Base-by-base conservation (phyloP, 1,139 yeast genomes). In the Diutina sp. region DNA sequence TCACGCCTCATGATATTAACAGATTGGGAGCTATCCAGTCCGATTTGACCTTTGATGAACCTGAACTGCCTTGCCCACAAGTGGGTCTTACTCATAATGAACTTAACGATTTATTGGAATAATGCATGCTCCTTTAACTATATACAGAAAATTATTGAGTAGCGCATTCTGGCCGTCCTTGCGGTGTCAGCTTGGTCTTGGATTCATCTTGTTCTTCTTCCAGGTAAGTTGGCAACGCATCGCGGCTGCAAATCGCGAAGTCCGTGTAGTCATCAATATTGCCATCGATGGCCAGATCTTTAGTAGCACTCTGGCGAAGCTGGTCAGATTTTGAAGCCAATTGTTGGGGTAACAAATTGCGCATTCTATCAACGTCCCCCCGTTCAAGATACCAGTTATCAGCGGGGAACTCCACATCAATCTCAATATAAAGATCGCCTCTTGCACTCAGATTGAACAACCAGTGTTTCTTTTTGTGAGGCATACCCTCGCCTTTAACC, bases 401-500 rank as follows among this genome's bases (percentile, higher is more conserved):
- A 47, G 78, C 77, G 2, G 98, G 99, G 69, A 93, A 93, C 61
- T 84, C 89, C 57, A 93, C 82, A 29, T 82, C 82, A 29, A 90
- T 69, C 58, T 79, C 80, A 25, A 93, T 74, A 63, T 84, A 91
- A 63, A 93, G 70, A 67, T 90, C 90, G 30, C 98, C 98, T 14
- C 68, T 65, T n/a, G 44, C 53, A 12, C n/a, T 12, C 14, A 11
- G 25, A n/a, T 30, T 32, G 56, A 73, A 72, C 41, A 35, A 35
- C 79, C 79, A 75, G 14, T 68, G 62, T 16, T 64, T 61, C 3
- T 66, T 66, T 58, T 73, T 72, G 5, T 79, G 65, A 0, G 97
- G 97, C 95, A 95, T 89, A 1, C 99, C 99, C 68, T 91, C 97
- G 52, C 82, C 81, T 47, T 76, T 70, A 21, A 93, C 74, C 60